Conservation (phyloP, 495 filamentous ascomycete species). For the Penicillium antarcticum region DNA sequence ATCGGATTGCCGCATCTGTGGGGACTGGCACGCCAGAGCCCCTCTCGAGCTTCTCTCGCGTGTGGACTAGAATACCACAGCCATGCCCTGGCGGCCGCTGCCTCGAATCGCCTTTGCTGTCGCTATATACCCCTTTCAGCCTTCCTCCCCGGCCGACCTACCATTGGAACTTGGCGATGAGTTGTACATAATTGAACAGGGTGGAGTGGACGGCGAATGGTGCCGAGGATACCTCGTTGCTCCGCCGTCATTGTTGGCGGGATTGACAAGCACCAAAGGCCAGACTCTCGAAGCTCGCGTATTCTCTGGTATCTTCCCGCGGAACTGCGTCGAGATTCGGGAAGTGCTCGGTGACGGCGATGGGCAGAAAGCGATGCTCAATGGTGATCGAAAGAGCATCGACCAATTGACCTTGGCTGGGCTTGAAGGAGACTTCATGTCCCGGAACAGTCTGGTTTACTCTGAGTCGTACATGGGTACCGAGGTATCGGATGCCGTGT, state of each 20-base stretch:
- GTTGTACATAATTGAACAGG: constrained; percentile 96
- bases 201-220: constrained; percentile 82
- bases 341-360: constrained; percentile 66
- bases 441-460: constrained; percentile 29
- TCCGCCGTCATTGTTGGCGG: constrained; percentile 87
- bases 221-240: constrained; percentile 92
- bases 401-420: constrained; percentile 19
- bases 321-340: constrained; percentile 83
- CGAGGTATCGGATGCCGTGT: constrained; percentile 37
- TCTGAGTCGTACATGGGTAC: constrained; percentile 23
- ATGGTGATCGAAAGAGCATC: constrained; percentile 31
- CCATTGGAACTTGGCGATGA: constrained; percentile 97
- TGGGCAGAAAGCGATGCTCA: constrained; percentile 29
- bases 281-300: constrained; percentile 93
- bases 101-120: constrained; percentile 97
- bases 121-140: constrained; percentile 87
- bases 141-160: constrained; percentile 84
- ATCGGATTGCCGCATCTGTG: constrained; percentile 16
- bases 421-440: constrained; percentile 15
- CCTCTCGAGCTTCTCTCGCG: constrained; percentile 9
- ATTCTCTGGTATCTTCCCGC: constrained; percentile 94
- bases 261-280: constrained; percentile 85
- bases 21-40: constrained; percentile 9
- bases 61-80: constrained; percentile 16
- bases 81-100: constrained; percentile 95